Evolutionary conservation across 768 basidiomycete species (phyloP), one percentile per base, ranked within the genome.

Genomic region (Pisolithus marmoratus): DNA sequence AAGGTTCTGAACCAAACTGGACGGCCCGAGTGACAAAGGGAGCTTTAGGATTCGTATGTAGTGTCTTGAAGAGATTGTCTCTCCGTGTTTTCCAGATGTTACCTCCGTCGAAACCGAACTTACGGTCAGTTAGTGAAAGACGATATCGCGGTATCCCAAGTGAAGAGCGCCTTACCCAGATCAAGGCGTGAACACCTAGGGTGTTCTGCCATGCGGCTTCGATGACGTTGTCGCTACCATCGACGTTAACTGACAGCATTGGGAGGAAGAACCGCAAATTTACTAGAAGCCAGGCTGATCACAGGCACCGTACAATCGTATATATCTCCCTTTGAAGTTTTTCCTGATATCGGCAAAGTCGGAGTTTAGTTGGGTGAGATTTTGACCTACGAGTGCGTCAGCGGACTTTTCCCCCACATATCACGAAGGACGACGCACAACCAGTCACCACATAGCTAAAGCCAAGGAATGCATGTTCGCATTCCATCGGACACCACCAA

Each of bases 401-500:
- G 26, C 19, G 3, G 40, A 47, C 29, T 19, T 15, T 17, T 44
- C 4, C 11, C 15, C 14, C 17, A 17, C 34, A 45, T 45, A 26
- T 7, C 22, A 14, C 38, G 4, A 1, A 15, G 14, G 14, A 48
- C 20, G 24, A 66, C 79, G 46, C 57, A 84, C 85, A 87, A 11
- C 70, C 73, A 38, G 82, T 78, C 22, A 89, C 74, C 59, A 86
- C 86, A 57, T 90, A 90, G 62, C 84, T 84, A 66, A 90, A 84
- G 0, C 86, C 87, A 47, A 89, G 67, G 61, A 90, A 90, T 0
- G 79, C 87, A 58, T 87, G 88, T 62, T 90, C 87, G 0, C 77
- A 80, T 49, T 69, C 67, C 36, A 69, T 62, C 50, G 77, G 63
- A 61, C 87, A 90, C 87, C 86, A 84, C 83, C 83, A 84, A 45